These are phyloP conservation scores for Xerophyta viscosa DNA, from an alignment of 106 monocot genomes.

Conservation along the genomic window DNA sequence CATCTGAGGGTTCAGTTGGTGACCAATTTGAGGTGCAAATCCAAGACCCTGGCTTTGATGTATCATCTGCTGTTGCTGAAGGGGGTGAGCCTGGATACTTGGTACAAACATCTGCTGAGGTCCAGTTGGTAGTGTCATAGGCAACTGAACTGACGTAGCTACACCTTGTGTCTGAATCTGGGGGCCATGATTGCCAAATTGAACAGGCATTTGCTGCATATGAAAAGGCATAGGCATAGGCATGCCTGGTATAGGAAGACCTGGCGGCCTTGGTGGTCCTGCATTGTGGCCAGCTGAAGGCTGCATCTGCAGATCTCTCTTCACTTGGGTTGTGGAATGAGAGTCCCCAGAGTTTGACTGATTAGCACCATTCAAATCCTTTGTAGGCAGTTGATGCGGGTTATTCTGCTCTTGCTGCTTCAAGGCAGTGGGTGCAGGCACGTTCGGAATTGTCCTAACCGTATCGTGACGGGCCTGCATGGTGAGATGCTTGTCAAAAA, in stretches of 20 bases:
- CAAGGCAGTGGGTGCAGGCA: conserved; percentile 23
- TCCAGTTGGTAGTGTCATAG: conserved; percentile 41
- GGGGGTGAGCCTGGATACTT: conserved; percentile 48
- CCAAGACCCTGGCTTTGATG: conserved; percentile 61
- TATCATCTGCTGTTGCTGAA: conserved; percentile 52
- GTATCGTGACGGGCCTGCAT: conserved; percentile 36
- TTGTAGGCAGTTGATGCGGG: conserved; percentile 19
- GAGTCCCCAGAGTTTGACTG: conserved; percentile 17
- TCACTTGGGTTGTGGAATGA: conserved; percentile 26
- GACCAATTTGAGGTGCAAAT: conserved; percentile 49
- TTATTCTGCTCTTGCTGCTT: conserved; percentile 23
- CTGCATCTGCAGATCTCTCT: conserved; percentile 29
- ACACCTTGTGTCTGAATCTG: conserved; percentile 10
- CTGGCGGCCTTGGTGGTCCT: conserved; percentile 23
- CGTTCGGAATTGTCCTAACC: conserved; percentile 21
- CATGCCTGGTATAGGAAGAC: conserved; percentile 31
- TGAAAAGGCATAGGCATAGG: conserved; percentile 47
- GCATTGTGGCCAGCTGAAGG: conserved; percentile 9
- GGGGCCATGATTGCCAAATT: conserved; percentile 39
- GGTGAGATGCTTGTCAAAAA: not conserved
- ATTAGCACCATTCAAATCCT: conserved; percentile 9
- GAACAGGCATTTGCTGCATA: conserved; percentile 42
- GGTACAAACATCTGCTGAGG: conserved; percentile 53
- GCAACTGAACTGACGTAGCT: conserved; percentile 39
- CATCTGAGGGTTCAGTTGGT: too few species aligned